Evolutionary conservation across 2,329 filamentous ascomycete genomes (phyloP), one percentile per base, ranked within the genome.

Genomic region (Trichoderma asperellum): DNA sequence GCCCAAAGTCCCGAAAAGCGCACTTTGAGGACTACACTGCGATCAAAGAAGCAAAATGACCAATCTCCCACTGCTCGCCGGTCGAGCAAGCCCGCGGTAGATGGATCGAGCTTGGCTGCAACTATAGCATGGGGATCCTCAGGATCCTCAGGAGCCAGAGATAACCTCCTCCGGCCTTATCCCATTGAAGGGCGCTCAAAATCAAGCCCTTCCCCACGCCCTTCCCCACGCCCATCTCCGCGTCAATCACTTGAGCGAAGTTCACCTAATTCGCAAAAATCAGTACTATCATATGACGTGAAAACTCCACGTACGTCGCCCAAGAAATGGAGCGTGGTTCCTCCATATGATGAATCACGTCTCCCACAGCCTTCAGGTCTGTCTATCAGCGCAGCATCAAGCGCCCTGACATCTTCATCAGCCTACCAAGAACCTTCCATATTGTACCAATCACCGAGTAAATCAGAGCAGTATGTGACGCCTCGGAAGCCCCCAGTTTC

Each of bases 51-150:
- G 72, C 74, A 79, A 24, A 75, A 78, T 53, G 83, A 88, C 12
- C 84, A 81, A 73, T 70, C 78, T 6, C 85, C 81, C 70, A 68
- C 79, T 14, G 74, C 76, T 10, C 82, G 82, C 29, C 82, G 82
- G 61, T 76, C 82, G 37, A 76, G 81, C 11, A 85, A 79, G 69
- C 75, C 79, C 67, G 78, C 79, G 21, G 78, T 79, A 43, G 87
- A 88, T 67, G 85, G 88, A 0, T 85, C 88, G 14, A 90, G 84
- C 77, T 89, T 88, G 75, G 89, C 89, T 52, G 89, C 89, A 32
- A 87, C 86, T 3, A 75, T 91, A 64, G 89, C 89, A 37, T 91
- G 89, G 88, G 83, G 77, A 65, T 80, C 81, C 21, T 76, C 86
- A 16, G 79, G 80, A 14, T 78, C 81, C 21, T 76, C 86, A 16